These are phyloP conservation scores for Thelonectria olida DNA, from an alignment of 2,329 filamentous ascomycete species.

Conservation along the genomic window DNA sequence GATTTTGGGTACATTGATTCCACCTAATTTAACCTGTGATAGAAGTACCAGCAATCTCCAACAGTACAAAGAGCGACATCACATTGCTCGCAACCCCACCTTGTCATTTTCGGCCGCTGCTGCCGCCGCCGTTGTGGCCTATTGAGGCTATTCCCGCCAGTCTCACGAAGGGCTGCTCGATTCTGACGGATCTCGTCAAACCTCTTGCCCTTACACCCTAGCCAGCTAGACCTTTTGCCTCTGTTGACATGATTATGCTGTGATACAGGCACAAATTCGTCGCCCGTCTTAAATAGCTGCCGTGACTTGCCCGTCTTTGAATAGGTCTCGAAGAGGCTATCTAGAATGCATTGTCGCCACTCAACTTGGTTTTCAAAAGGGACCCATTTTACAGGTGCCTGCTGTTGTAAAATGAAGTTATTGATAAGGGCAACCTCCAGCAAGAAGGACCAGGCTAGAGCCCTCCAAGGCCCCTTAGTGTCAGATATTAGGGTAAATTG, in stretches of 20 bases:
- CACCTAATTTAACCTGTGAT: constrained; percentile 1
- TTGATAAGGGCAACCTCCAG: constrained; percentile 21
- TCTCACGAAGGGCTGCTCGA: background rate
- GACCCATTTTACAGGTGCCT: background rate
- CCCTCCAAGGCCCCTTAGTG: too few relatives aligned
- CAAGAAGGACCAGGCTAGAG: constrained; percentile 27
- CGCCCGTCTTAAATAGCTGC: background rate
- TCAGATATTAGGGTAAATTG: too few relatives aligned
- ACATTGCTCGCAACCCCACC: background rate
- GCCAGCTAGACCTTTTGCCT: background rate
- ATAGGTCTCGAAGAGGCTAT: background rate
- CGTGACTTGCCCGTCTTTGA: background rate
- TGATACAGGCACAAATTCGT: background rate
- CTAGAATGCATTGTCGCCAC: constrained; percentile 10
- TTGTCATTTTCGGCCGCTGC: background rate
- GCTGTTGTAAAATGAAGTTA: constrained; percentile 14
- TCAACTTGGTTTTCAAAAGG: background rate
- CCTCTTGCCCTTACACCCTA: background rate
- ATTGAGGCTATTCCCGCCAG: background rate
- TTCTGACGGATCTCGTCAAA: background rate
- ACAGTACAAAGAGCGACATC: background rate
- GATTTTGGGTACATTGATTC: background rate
- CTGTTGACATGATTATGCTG: background rate
- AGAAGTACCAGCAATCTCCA: background rate
- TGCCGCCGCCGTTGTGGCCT: background rate